Base-by-base conservation (phyloP, 1,284 basidiomycete species). In the Microbotryomycetes sp. region DNA sequence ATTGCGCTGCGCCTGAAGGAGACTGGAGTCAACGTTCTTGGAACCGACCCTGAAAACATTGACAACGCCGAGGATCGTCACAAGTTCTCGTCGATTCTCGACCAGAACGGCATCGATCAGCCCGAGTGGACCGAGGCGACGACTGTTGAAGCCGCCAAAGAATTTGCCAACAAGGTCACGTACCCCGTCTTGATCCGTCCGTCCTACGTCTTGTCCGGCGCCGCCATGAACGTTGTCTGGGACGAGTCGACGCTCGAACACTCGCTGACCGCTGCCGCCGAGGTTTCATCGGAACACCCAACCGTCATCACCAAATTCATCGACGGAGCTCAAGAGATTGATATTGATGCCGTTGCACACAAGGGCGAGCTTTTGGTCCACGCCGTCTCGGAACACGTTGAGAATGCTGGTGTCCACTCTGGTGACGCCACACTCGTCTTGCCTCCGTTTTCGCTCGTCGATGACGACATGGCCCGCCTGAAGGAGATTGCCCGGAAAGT, bases 241-340 rank as follows among this genome's bases (percentile, higher is more conserved):
- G 91, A 96, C 75, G 91, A 94, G 76, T 82, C 87, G 18, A 81
- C 85, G 9, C 81, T 99, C 51, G 87, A 94, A 71, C 86, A 96
- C 78, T 91, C 91, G 72, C 84, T 99, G 50, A 92, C 91, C 16
- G 89, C 89, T 13, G 96, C 96, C 13, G 90, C 96, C 49, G 85
- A 88, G 61, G 94, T 98, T 63, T 98, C 96, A 11, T 92, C 92
- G 49, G 84, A 96, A 45, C 91, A 98, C 79, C 96, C 96, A 3
- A 94, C 97, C 70, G 94, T 98, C 71, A 86, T 98, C 74, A 91
- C 92, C 71, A 97, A 98, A 78, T 98, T 97, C 82, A 99, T 99
- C 73, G 90, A 93, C 76, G 85, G 87, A 65, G 93, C 94, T 5
- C 91, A 98, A 77, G 96, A 98, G 76, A 94, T 99, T 69, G 96